Percentiles rank a stretch among this genome's conserved stretches.
Evolutionary conservation across 768 basidiomycete species (phyloP).

Genomic region (Hysterangium stoloniferum): DNA sequence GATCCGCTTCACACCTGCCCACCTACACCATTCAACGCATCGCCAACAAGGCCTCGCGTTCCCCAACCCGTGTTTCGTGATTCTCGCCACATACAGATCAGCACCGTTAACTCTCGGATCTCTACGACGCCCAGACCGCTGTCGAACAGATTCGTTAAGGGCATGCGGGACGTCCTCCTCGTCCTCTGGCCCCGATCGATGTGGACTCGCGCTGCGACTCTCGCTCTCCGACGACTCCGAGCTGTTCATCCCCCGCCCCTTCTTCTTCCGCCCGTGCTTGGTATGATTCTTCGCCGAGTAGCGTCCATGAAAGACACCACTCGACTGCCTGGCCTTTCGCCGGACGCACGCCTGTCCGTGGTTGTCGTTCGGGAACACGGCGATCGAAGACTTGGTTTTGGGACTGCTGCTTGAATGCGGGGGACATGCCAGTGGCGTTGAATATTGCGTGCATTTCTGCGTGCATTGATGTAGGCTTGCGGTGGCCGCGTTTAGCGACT

Average conservation of each 20-base stretch:
- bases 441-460: conserved; percentile 56
- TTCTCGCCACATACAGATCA: conserved; percentile 46
- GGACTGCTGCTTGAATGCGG: conserved; percentile 48
- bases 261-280: conserved; percentile 12
- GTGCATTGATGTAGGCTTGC: conserved; percentile 41
- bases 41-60: conserved; percentile 47
- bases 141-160: conserved; percentile 3
- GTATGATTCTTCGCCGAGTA: conserved; percentile 9
- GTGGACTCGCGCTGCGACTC: conserved; percentile 9
- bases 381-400: conserved; percentile 33
- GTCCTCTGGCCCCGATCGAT: conserved; percentile 7
- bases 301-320: conserved; percentile 17
- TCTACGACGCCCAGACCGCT: conserved; percentile 29
- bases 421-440: conserved; percentile 41
- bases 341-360: conserved; percentile 12
- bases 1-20: conserved; percentile 50
- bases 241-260: not conserved
- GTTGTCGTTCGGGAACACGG: conserved; percentile 20
- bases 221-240: conserved; percentile 2
- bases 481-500: conserved; percentile 26
- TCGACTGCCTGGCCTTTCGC: conserved; percentile 12
- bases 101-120: conserved; percentile 41
- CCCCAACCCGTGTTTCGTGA: conserved; percentile 43
- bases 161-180: conserved; percentile 14
- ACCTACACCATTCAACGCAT: conserved; percentile 48